Evolutionary conservation across 164 flowering plant genomes (phyloP).

Genomic region (Pachysandra terminalis): DNA sequence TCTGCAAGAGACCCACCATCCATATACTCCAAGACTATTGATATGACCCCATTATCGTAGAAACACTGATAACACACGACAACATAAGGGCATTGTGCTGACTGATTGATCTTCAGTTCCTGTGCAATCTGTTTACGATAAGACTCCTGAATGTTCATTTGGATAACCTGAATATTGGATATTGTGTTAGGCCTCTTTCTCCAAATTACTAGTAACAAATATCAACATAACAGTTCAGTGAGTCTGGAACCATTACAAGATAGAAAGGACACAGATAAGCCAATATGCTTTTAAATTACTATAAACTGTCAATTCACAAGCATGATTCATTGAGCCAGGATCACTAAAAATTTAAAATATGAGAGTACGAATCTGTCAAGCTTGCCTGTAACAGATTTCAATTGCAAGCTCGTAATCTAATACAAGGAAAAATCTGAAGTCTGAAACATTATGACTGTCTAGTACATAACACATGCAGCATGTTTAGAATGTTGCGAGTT

Average conservation of each 20-base stretch:
- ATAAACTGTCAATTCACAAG: neutral
- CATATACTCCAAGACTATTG: constrained; percentile 94
- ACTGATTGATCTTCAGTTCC: constrained; percentile 91
- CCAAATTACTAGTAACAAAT: constrained; percentile 1
- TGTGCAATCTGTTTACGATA: constrained; percentile 66
- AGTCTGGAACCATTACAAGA: neutral
- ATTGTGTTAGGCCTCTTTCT: neutral
- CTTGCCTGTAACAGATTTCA: neutral
- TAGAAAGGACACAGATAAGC: no score
- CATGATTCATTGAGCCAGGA: neutral
- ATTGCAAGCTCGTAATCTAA: neutral
- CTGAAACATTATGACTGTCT: neutral
- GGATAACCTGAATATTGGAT: constrained; percentile 63
- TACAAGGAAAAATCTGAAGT: neutral
- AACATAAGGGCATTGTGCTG: constrained; percentile 78
- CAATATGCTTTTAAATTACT: no score
- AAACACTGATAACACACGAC: constrained; percentile 87
- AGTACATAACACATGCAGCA: no score
- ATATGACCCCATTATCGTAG: constrained; percentile 82
- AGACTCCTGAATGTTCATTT: constrained; percentile 74
- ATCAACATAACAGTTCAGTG: neutral
- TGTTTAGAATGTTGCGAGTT: neutral
- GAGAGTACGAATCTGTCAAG: neutral
- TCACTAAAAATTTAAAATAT: no score
- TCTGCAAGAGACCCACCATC: constrained; percentile 99